Evolutionary conservation across 2,329 filamentous ascomycete genomes (phyloP), one percentile per base, ranked within the genome.

Genomic region (Clarireedia homoeocarpa): DNA sequence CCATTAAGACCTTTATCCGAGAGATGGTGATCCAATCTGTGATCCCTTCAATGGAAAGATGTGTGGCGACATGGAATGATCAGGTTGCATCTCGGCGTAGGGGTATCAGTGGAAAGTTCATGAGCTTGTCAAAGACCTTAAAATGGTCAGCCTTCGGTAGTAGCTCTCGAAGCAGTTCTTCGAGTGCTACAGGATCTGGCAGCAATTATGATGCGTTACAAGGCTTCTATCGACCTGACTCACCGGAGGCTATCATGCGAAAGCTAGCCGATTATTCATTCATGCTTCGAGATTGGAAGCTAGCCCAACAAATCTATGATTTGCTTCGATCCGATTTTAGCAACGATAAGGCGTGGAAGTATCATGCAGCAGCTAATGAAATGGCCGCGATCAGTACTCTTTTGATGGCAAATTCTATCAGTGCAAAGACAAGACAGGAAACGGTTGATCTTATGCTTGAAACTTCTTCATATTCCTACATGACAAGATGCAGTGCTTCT

Each of bases 1-100:
- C 91, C 15, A 87, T 99, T 59, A 86, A 85, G 53, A 88, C 88
- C 0, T 95, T 99, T 69, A 83, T 97, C 58, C 85, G 94, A 34
- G 95, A 99, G 70, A 89, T 99, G 78, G 89, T 96, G 6, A 94
- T 88, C 1, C 92, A 97, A 69, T 97, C 92, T 1, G 84, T 99
- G 52, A 80, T 99, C 56, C 94, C 95, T 1, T 91, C 89, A 42
- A 99, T 99, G 95, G 94, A 99, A 72, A 86, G 92, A 55, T 85
- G 88, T 62, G 82, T 95, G 10, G 86, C 90, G 5, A 78, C 91
- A 5, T 99, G 94, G 95, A 99, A 99, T 67, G 94, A 99, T 66
- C 92, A 97, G 71, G 88, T 97, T 26, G 91, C 92, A 15, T 96
- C 95, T 12, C 82, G 89, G 57, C 81, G 95, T 56, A 85, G 90